Conservation (phyloP, 2,329 filamentous ascomycete genomes). For the Aphanoascus verrucosus region DNA sequence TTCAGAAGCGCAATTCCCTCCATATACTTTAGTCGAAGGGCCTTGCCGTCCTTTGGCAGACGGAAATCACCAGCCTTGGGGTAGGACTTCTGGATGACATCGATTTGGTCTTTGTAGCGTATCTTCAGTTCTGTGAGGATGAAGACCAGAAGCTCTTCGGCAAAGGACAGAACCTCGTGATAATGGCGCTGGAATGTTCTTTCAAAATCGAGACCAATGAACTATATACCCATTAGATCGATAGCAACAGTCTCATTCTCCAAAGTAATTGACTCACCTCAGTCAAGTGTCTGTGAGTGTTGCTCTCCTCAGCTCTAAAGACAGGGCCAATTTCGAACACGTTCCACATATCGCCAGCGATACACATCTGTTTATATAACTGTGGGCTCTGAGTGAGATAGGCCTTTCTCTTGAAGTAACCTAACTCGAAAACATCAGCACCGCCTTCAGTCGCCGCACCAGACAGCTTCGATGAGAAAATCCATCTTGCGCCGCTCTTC, state of each 20-base stretch:
- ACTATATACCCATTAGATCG: slow-evolving; percentile 27
- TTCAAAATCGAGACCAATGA: slow-evolving; percentile 44
- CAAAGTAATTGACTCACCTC: slow-evolving; percentile 34
- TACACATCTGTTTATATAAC: slow-evolving; percentile 59
- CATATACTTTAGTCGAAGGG: slow-evolving; percentile 41
- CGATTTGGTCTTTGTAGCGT: slow-evolving; percentile 37
- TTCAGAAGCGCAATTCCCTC: slow-evolving; percentile 40
- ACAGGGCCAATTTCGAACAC: slow-evolving; percentile 57
- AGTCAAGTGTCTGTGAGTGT: slow-evolving; percentile 56
- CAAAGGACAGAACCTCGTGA: slow-evolving; percentile 42
- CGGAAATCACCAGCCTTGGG: slow-evolving; percentile 42
- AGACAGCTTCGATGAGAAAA: slow-evolving; percentile 82
- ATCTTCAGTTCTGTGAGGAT: slow-evolving; percentile 38
- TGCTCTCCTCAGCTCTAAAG: slow-evolving; percentile 58
- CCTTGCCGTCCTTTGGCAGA: slow-evolving; percentile 40
- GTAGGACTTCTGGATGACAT: slow-evolving; percentile 39
- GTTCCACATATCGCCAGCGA: slow-evolving; percentile 51
- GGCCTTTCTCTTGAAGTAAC: slow-evolving; percentile 78
- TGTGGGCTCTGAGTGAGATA: slow-evolving; percentile 56
- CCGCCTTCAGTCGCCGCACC: slow-evolving; percentile 88
- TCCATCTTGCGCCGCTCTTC: slow-evolving; percentile 62
- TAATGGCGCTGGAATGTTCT: slow-evolving; percentile 42
- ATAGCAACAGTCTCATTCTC: neutral
- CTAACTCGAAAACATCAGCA: slow-evolving; percentile 77
- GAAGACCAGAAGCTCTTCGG: slow-evolving; percentile 41